Base-by-base conservation (phyloP, 192 early-diverging fungal genomes). In the Backusella macrospora region DNA sequence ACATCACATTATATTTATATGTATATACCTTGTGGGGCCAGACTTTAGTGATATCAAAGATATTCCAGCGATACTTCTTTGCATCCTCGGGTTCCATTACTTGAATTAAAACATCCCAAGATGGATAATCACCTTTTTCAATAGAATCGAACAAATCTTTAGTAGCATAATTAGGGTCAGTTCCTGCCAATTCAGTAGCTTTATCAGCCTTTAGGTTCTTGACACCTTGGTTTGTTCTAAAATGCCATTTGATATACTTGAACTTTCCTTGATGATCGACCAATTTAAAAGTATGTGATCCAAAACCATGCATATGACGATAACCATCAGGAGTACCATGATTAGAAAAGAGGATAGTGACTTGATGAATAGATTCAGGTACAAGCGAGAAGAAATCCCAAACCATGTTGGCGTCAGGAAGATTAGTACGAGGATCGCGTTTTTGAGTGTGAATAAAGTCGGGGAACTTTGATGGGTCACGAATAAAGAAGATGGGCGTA, bases 381-480 rank as follows among this genome's bases (percentile, higher is more conserved):
- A 88, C 85, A 43, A 89, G 86, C 49, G 91, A 90, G 73, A 93
- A 83, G 81, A 93, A 94, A 76, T 94, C 93, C 92, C 92, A 95
- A 80, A 87, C 85, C 73, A 85, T 87, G 72, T 87, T 87, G 18
- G 89, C 76, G 43, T 91, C 87, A 49, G 83, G 83, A 65, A 92
- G 80, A 68, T 95, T 90, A 23, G 90, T 93, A 47, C 86, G 86
- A 23, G 94, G 92, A 71, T 95, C 81, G 62, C 91, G 90, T 86
- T 95, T 94, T 80, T 93, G 91, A 34, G 92, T 91, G 78, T 93
- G 92, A 73, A 95, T 91, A 77, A 94, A 89, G 77, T 92, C 92
- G 26, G 93, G 93, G 85, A 91, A 94, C 82, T 92, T 91, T 76
- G 88, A 73, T 13, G 90, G 88, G 79, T 94, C 92, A 42, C 91